Percentiles rank a stretch among this genome's conserved stretches.
Evolutionary conservation across 108 stramenopile genomes (phyloP).

Genomic region (Stephanodiscus minutulus): DNA sequence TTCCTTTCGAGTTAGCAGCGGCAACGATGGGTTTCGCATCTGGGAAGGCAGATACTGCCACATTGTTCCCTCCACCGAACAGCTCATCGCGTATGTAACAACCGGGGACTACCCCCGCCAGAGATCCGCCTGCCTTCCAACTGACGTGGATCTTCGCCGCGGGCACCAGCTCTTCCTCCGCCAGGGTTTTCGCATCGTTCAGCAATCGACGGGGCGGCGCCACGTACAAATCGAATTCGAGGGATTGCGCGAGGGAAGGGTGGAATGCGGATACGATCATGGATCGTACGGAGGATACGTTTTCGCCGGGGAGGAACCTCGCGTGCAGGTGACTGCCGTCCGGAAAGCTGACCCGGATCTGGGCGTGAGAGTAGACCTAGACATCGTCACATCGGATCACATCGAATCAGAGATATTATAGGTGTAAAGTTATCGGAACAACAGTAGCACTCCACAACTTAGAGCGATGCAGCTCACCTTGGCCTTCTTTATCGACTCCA

Average conservation of each 20-base stretch:
- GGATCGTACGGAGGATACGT: constrained; percentile 44
- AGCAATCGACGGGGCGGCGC: constrained; percentile 75
- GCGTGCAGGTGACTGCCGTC: constrained; percentile 62
- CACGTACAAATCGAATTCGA: constrained; percentile 73
- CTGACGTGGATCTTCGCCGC: constrained; percentile 80
- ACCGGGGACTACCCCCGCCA: constrained; percentile 7
- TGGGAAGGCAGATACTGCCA: constrained; percentile 31
- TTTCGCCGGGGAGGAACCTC: constrained; percentile 69
- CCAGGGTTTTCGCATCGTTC: constrained; percentile 49
- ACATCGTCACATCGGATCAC: neutral
- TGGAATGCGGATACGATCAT: constrained; percentile 36
- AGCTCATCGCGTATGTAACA: constrained; percentile 38
- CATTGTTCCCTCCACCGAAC: constrained; percentile 23
- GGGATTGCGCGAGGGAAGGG: constrained; percentile 15
- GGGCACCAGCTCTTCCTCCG: constrained; percentile 71
- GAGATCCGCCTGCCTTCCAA: constrained; percentile 52
- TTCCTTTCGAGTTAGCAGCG: constrained; percentile 2
- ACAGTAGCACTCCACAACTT: neutral
- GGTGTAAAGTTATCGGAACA: neutral
- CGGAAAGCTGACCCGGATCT: constrained; percentile 67
- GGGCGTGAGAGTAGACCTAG: constrained; percentile 67
- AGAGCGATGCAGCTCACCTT: constrained; percentile 43
- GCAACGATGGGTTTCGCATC: constrained; percentile 39
- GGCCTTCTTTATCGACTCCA: constrained; percentile 70
- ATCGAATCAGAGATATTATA: constrained; percentile 1